Evolutionary conservation across 352 stramenopile genomes (phyloP).

Genomic region (Globisporangium mamillatum): DNA sequence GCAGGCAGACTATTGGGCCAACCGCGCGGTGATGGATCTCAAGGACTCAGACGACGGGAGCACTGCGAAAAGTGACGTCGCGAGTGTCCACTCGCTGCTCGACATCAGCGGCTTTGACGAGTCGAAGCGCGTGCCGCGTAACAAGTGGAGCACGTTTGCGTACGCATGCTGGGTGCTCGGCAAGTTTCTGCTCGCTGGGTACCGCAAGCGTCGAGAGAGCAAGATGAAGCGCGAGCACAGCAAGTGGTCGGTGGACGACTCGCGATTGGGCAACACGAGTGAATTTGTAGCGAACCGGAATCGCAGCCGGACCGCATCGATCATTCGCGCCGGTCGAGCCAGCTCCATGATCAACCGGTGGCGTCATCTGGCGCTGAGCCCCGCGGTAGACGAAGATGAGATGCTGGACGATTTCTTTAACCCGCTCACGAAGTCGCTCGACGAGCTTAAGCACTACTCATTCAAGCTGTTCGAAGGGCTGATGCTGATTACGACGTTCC

Average conservation of each 20-base stretch:
- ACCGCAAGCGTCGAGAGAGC: slow-evolving; percentile 23
- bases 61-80: slow-evolving; percentile 44
- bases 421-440: slow-evolving; percentile 48
- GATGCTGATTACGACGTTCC: slow-evolving; percentile 62
- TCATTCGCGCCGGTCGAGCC: slow-evolving; percentile 38
- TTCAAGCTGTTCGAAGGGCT: slow-evolving; percentile 65
- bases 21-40: slow-evolving; percentile 42
- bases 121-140: slow-evolving; percentile 52
- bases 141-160: slow-evolving; percentile 78
- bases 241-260: slow-evolving; percentile 7
- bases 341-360: slow-evolving; percentile 65
- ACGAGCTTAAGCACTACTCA: slow-evolving; percentile 55
- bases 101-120: slow-evolving; percentile 69
- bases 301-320: slow-evolving; percentile 37
- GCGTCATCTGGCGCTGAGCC: slow-evolving; percentile 50
- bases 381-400: slow-evolving; percentile 33
- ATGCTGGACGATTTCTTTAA: slow-evolving; percentile 58
- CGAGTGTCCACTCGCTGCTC: slow-evolving; percentile 64
- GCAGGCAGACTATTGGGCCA: slow-evolving; percentile 71
- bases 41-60: slow-evolving; percentile 27
- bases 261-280: slow-evolving; percentile 10
- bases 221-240: slow-evolving; percentile 9
- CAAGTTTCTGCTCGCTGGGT: slow-evolving; percentile 41
- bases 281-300: slow-evolving; percentile 18
- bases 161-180: slow-evolving; percentile 62